Evolutionary conservation across 768 basidiomycete genomes (phyloP).

Genomic region (Suillus spraguei): DNA sequence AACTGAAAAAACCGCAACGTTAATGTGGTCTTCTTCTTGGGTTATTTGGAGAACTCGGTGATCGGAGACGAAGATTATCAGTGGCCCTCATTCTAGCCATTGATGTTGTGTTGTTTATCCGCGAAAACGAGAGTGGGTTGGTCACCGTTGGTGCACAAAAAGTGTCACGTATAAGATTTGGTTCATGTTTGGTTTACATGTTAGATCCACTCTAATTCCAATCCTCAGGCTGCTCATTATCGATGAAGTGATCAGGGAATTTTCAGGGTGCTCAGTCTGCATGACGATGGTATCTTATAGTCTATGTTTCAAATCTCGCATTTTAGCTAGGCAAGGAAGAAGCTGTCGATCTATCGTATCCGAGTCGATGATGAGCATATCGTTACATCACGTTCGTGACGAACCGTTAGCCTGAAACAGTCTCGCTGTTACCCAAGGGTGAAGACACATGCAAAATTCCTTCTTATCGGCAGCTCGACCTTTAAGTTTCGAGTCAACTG

Average conservation of each 20-base stretch:
- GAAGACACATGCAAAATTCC: no score
- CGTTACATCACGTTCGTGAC: neutral
- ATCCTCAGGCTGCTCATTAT: no score
- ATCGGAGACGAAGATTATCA: neutral
- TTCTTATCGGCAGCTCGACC: no score
- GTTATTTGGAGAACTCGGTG: neutral
- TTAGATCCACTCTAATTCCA: no score
- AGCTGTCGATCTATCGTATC: neutral
- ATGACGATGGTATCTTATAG: no score
- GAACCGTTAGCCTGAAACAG: no score
- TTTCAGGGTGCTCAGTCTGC: no score
- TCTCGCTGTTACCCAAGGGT: no score
- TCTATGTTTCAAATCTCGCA: no score
- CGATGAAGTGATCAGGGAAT: no score
- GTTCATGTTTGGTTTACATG: neutral
- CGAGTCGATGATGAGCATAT: neutral
- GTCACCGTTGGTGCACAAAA: neutral
- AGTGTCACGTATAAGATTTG: neutral
- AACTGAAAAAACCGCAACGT: neutral
- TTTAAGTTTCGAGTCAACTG: no score
- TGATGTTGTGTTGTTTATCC: conserved; percentile 5
- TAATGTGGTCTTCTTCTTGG: conserved; percentile 6
- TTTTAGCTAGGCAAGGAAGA: neutral
- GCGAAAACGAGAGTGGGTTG: neutral
- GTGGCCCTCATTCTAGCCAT: conserved; percentile 1